Conservation (phyloP, 192 early-diverging fungal species). For the Chytriomyces sp. region DNA sequence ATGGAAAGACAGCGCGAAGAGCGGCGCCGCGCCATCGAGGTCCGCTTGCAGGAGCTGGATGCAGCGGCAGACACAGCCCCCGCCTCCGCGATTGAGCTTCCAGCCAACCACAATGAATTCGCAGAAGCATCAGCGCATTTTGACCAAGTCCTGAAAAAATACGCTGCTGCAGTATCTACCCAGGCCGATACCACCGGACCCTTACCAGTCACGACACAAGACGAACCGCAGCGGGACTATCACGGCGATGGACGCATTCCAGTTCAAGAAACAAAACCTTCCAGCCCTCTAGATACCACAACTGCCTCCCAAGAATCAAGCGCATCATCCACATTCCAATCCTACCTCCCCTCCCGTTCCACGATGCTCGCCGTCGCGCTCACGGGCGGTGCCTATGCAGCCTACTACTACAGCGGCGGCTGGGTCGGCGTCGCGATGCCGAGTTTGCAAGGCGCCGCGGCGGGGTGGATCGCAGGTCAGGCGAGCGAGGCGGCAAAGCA, state of each 20-base stretch:
- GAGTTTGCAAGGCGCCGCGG: conserved; percentile 39
- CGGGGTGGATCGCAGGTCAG: conserved; percentile 44
- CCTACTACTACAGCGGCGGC: conserved; percentile 45
- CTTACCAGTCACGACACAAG: no score
- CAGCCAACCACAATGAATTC: background rate
- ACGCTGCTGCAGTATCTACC: no score
- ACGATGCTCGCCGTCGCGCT: conserved; percentile 35
- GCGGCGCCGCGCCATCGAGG: background rate
- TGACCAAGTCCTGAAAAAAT: conserved; percentile 2
- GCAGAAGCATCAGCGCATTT: conserved; percentile 7
- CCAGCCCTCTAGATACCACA: no score
- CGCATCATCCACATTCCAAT: conserved; percentile 8
- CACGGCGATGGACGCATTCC: no score
- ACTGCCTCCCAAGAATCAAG: conserved; percentile 6
- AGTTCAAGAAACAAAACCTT: no score
- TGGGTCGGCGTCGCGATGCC: conserved; percentile 38
- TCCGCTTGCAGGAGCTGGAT: background rate
- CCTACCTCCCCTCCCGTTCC: conserved; percentile 14
- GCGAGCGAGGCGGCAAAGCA: conserved; percentile 45
- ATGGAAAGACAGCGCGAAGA: background rate
- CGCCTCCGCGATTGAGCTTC: background rate
- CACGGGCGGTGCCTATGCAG: conserved; percentile 43
- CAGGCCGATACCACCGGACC: no score
- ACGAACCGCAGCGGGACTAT: no score
- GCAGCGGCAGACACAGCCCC: background rate